A percentile compares a stretch with the other conserved stretches of the same genome.
phyloP scores from a whole-genome alignment of 2,329 filamentous ascomycete species.

The Ophiobolus disseminans region DNA sequence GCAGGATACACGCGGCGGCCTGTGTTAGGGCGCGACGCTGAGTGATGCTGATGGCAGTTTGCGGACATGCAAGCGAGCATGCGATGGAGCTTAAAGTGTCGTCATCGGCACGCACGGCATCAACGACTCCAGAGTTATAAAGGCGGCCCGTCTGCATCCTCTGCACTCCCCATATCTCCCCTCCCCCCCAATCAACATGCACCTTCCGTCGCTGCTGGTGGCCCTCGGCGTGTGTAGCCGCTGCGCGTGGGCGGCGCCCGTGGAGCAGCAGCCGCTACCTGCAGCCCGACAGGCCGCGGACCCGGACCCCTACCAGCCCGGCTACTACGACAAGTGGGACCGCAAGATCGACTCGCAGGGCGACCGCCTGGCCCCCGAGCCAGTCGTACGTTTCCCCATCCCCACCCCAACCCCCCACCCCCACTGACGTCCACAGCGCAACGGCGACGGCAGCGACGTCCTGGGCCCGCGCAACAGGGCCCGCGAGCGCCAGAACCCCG shows the following conservation, averaged over 20 bases:
- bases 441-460: conserved; percentile 68
- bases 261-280: conserved; percentile 49
- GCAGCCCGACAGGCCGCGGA: conserved; percentile 32
- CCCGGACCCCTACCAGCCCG: conserved; percentile 65
- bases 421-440: conserved; percentile 36
- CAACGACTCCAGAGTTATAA: too few relatives aligned
- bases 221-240: conserved; percentile 40
- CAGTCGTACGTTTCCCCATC: conserved; percentile 49
- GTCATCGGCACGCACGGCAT: conserved; percentile 47
- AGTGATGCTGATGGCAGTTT: conserved; percentile 13
- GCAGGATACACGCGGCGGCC: conserved; percentile 34
- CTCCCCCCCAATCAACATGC: conserved; percentile 29
- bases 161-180: too few relatives aligned
- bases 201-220: conserved; percentile 36
- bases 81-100: conserved; percentile 44
- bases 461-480: conserved; percentile 73
- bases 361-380: conserved; percentile 68
- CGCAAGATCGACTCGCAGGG: conserved; percentile 67
- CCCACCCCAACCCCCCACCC: neutral
- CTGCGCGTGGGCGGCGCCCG: conserved; percentile 35
- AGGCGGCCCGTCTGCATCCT: too few relatives aligned
- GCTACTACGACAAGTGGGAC: conserved; percentile 67
- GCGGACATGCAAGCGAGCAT: conserved; percentile 14
- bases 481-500: conserved; percentile 73
- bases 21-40: conserved; percentile 3